phyloP scores from a whole-genome alignment of 495 filamentous ascomycete genomes.

The Aspergillus ostianus region DNA sequence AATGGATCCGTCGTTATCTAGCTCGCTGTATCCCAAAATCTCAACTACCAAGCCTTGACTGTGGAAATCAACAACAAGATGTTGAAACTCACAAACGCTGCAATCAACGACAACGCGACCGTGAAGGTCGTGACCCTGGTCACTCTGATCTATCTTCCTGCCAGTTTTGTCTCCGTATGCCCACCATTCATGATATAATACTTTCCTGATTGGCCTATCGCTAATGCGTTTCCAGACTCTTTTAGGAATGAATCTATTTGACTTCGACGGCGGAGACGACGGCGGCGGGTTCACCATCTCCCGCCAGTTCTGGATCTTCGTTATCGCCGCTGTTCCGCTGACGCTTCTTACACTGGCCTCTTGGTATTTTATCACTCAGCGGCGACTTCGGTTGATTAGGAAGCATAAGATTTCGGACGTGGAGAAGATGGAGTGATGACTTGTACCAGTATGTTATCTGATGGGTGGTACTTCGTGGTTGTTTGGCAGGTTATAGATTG shows the following conservation, averaged over 20 bases:
- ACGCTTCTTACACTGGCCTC: slow-evolving; percentile 25
- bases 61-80: slow-evolving; percentile 31
- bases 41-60: slow-evolving; percentile 26
- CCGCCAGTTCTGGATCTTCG: slow-evolving; percentile 34
- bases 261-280: slow-evolving; percentile 13
- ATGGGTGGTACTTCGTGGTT: too few species aligned
- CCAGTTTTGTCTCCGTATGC: slow-evolving; percentile 42
- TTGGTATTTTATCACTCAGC: slow-evolving; percentile 18
- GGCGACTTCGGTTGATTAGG: background rate
- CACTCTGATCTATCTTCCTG: slow-evolving; percentile 41
- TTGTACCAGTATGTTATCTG: background rate
- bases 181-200: background rate
- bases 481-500: too few species aligned
- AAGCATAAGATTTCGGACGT: background rate
- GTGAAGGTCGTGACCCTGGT: slow-evolving; percentile 39
- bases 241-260: slow-evolving; percentile 32
- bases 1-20: slow-evolving; percentile 15
- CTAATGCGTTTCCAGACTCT: slow-evolving; percentile 14
- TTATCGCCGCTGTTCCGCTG: slow-evolving; percentile 27
- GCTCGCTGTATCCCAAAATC: slow-evolving; percentile 24
- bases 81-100: slow-evolving; percentile 34
- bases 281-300: slow-evolving; percentile 21
- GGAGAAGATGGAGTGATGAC: background rate
- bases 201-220: background rate
- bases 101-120: slow-evolving; percentile 34